Base-by-base conservation (phyloP, 768 basidiomycete species). In the Lentinula guzmanii region DNA sequence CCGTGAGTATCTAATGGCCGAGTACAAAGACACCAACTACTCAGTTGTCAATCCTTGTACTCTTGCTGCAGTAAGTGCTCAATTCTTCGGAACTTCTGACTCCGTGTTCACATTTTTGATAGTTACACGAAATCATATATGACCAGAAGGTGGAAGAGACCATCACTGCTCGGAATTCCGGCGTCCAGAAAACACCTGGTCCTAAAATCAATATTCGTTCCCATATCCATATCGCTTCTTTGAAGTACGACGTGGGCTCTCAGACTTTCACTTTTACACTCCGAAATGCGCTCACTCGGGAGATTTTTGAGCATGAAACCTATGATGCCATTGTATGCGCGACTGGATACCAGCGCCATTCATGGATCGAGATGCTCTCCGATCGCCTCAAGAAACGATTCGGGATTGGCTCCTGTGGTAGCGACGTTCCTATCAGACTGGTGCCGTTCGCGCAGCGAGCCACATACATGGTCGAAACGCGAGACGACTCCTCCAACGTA, bases 261-360 rank as follows among this genome's bases (percentile, higher is more conserved):
- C 75, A 66, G 73, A 79, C 65, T 63, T 74, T 8, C 41, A 8
- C 34, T 50, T 68, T 79, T 52, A 74, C 71, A n/a, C 70, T 69
- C 10, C 66, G 71, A 13, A 65, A 71, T 60, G 64, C 67, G 11
- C 69, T 74, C 51, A 51, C 58, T 21, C 31, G n/a, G 5, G 16
- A 48, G 24, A 11, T 39, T 6, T 16, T 39, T 28, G 45, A 60
- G 7, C 21, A 35, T 7, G 61, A 65, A 39, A 67, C 67, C 28
- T 84, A 83, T 68, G 80, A 84, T 65, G 73, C 69, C 31, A 67
- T 84, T 65, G 68, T 84, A 56, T 82, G 79, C 67, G 82, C 81
- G 2, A 84, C 83, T 10, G 83, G 82, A 11, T 84, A 84, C 66
- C 76, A 82, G 61, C 76, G 81, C 31, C 71, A 75, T n/a, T 70